Evolutionary conservation across 164 flowering plant species (phyloP).

Genomic region (Kalanchoe fedtschenkoi): DNA sequence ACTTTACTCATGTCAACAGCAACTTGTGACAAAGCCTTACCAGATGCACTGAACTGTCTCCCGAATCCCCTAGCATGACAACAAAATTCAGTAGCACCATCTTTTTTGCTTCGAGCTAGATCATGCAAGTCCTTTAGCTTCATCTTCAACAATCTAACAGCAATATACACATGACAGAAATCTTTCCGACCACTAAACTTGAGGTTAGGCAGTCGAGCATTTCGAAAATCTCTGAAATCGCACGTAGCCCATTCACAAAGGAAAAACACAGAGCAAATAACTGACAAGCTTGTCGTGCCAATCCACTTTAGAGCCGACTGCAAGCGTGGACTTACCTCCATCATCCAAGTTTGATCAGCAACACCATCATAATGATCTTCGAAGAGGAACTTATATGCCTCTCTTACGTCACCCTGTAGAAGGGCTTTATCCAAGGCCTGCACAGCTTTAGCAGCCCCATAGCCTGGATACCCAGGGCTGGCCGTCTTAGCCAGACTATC

Average conservation of each 20-base stretch:
- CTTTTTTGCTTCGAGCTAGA: constrained; percentile 17
- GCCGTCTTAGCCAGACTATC: constrained; percentile 62
- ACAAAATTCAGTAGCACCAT: constrained; percentile 9
- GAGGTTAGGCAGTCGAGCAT: constrained; percentile 30
- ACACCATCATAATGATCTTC: constrained; percentile 51
- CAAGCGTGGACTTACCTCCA: constrained; percentile 67
- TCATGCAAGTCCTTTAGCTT: constrained; percentile 36
- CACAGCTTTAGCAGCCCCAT: constrained; percentile 64
- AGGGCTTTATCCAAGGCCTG: constrained; percentile 77
- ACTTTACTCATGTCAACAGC: constrained; percentile 14
- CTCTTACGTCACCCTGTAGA: constrained; percentile 55
- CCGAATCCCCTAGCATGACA: constrained; percentile 16
- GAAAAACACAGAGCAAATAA: constrained; percentile 66
- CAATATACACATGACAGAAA: constrained; percentile 59
- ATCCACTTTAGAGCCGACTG: constrained; percentile 72
- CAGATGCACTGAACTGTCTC: constrained; percentile 19
- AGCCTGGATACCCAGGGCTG: constrained; percentile 48
- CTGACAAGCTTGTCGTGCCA: constrained; percentile 36
- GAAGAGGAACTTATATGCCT: constrained; percentile 56
- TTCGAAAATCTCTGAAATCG: constrained; percentile 76
- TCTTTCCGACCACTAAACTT: constrained; percentile 76
- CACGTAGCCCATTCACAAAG: constrained; percentile 98
- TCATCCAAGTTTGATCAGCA: constrained; percentile 61
- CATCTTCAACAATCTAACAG: constrained; percentile 55
- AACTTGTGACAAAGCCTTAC: constrained; percentile 18